Evolutionary conservation across 306 rosid genomes (phyloP).

Genomic region (Oemleria cerasiformis): DNA sequence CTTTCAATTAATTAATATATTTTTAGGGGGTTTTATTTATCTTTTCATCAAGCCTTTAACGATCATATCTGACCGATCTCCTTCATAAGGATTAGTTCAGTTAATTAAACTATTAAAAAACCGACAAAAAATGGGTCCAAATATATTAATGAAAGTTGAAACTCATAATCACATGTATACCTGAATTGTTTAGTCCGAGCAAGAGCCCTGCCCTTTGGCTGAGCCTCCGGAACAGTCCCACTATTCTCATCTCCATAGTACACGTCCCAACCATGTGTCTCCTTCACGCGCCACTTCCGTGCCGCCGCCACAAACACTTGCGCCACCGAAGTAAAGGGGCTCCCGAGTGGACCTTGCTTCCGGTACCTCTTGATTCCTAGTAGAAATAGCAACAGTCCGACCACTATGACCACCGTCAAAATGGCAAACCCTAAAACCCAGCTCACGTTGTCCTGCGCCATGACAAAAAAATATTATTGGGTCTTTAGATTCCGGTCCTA

Average conservation of each 20-base stretch:
- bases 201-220: conserved; percentile 6
- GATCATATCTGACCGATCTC: too few species aligned
- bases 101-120: too few species aligned
- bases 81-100: too few species aligned
- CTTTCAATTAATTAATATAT: too few species aligned
- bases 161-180: conserved; percentile 21
- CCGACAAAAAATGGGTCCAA: not conserved
- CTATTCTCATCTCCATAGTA: not conserved
- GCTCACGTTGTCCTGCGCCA: conserved; percentile 26
- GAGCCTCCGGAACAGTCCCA: not conserved
- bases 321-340: conserved; percentile 21
- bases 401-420: conserved; percentile 10
- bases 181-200: conserved; percentile 48
- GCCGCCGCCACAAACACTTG: conserved; percentile 28
- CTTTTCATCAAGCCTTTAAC: too few species aligned
- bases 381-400: conserved; percentile 15
- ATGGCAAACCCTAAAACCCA: conserved; percentile 26
- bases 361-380: conserved; percentile 20
- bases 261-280: not conserved
- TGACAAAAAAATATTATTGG: not conserved
- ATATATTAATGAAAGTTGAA: not conserved
- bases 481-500: not conserved
- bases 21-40: too few species aligned
- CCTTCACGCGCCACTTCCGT: conserved; percentile 27
- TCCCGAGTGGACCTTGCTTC: conserved; percentile 22